These are phyloP conservation scores for Talaromyces albobiverticillius DNA, from an alignment of 2,329 filamentous ascomycete species.

Conservation along the genomic window DNA sequence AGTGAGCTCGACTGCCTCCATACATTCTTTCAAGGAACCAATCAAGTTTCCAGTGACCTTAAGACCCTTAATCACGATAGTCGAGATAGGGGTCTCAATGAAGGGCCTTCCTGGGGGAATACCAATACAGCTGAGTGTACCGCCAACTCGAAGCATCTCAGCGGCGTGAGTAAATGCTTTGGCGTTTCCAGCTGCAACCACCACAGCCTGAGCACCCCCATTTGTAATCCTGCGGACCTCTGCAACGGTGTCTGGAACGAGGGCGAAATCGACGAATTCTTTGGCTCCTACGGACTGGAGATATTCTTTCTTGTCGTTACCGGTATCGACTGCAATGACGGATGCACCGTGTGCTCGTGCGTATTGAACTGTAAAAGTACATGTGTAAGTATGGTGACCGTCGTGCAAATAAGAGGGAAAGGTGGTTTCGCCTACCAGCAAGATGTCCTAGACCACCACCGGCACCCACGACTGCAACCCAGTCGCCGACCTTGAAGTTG, in stretches of 20 bases:
- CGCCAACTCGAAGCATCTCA: slow-evolving; percentile 45
- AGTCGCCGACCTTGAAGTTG: slow-evolving; percentile 37
- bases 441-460: slow-evolving; percentile 47
- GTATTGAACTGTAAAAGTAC: slow-evolving; percentile 39
- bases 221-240: slow-evolving; percentile 36
- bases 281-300: slow-evolving; percentile 38
- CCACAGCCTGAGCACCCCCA: slow-evolving; percentile 40
- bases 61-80: slow-evolving; percentile 47
- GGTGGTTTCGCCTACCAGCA: slow-evolving; percentile 29
- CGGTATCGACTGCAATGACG: slow-evolving; percentile 44
- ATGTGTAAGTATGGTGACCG: not conserved
- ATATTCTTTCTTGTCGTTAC: slow-evolving; percentile 37
- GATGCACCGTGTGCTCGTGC: slow-evolving; percentile 40
- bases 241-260: slow-evolving; percentile 29
- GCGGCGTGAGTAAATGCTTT: slow-evolving; percentile 42
- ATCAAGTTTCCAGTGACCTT: slow-evolving; percentile 44
- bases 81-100: slow-evolving; percentile 41
- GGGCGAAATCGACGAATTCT: slow-evolving; percentile 41
- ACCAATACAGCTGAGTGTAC: slow-evolving; percentile 44
- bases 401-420: not conserved
- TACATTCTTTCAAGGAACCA: slow-evolving; percentile 45
- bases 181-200: slow-evolving; percentile 43
- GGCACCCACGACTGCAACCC: slow-evolving; percentile 46
- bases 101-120: slow-evolving; percentile 40
- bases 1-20: slow-evolving; percentile 46